These are phyloP conservation scores for Lolium rigidum DNA, from an alignment of 176 grass and related monocot species.

Conservation along the genomic window DNA sequence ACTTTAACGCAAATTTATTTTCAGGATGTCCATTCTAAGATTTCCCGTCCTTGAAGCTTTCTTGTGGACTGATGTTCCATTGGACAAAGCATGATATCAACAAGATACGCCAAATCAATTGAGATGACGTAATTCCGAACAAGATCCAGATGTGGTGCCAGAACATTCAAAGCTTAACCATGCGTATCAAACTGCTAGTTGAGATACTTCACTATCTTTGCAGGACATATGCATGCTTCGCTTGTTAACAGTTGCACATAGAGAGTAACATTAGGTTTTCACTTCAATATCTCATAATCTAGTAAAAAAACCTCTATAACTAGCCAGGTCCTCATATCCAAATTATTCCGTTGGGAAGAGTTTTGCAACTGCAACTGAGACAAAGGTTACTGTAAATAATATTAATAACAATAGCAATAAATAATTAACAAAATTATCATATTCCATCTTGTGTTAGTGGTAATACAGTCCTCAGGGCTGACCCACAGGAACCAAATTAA, in stretches of 20 bases:
- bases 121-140: neutral
- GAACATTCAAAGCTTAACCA: neutral
- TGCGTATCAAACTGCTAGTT: neutral
- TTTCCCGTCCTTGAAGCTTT: neutral
- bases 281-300: neutral
- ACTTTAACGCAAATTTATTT: neutral
- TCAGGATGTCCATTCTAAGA: neutral
- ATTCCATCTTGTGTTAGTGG: neutral
- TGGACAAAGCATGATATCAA: neutral
- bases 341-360: neutral
- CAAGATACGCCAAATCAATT: neutral
- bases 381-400: neutral
- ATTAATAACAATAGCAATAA: neutral
- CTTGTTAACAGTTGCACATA: neutral
- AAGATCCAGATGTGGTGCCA: neutral
- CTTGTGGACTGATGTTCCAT: neutral
- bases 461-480: neutral
- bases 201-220: neutral
- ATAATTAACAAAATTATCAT: neutral
- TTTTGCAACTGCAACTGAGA: neutral
- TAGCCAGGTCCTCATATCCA: neutral
- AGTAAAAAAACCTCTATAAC: neutral
- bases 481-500: neutral
- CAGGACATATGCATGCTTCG: neutral
- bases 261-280: conserved; percentile 1